Base-by-base conservation (phyloP, 257 asterid genomes). In the Eustoma russellianum region DNA sequence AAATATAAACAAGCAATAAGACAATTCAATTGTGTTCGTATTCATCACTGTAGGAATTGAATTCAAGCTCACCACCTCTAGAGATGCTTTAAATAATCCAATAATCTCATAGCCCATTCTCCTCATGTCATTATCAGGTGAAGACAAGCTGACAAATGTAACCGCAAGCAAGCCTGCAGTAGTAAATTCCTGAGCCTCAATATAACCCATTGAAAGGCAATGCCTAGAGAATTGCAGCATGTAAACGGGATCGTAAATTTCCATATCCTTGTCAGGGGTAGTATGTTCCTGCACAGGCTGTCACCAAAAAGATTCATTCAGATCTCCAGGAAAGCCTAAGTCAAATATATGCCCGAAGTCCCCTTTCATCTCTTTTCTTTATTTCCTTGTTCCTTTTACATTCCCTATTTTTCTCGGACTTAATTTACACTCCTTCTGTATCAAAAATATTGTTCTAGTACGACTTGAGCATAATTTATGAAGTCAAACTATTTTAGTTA, bases 151-250 rank as follows among this genome's bases (percentile, higher is more conserved):
- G 66, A 77, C 93, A 76, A 86, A 69, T 30, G 87, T 45, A 74
- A 86, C 71, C 7, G 84, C 94, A 68, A 90, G 96, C 82, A 90
- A 71, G 62, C 98, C 98, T 49, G 79, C 72, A 76, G 85, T 77
- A 72, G 89, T 91, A 66, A 80, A 86, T 76, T 90, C 96, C 64
- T 73, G 52, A n/a, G 96, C 94, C 61, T 90, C 96, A 46, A 83
- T 61, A 59, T 76, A 90, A 61, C 79, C 69, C 87, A 72, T 62
- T 15, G 92, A 72, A 60, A 90, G 94, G 70, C 95, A 74, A 68
- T 90, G 95, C 53, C 76, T 68, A 18, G 95, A 80, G 68, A 90
- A 83, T 52, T 69, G 87, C 61, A 90, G 77, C 79, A 90, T 83
- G 81, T 83, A 86, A 61, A 78, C 73, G 40, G 98, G 98, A 74